Evolutionary conservation across 2,329 filamentous ascomycete genomes (phyloP).

Genomic region (Zalaria obscura): DNA sequence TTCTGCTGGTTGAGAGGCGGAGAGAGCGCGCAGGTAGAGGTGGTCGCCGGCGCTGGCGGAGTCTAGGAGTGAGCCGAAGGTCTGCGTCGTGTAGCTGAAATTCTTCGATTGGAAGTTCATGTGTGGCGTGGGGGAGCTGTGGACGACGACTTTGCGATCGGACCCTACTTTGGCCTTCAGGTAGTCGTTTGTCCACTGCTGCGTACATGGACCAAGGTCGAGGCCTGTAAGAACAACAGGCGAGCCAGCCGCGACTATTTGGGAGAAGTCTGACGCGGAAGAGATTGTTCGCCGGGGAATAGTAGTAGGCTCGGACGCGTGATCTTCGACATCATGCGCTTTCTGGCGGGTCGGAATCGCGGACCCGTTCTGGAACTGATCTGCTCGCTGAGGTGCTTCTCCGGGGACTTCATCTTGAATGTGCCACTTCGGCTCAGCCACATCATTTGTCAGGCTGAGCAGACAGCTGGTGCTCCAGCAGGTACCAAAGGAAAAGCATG

Average conservation of each 20-base stretch:
- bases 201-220: constrained; percentile 52
- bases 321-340: no score
- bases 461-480: constrained; percentile 57
- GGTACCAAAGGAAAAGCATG: constrained; percentile 82
- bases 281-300: background rate
- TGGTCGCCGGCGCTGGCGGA: constrained; percentile 44
- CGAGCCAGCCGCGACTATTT: constrained; percentile 41
- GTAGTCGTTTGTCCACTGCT: constrained; percentile 55
- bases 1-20: constrained; percentile 51
- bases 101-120: constrained; percentile 81
- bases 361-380: background rate
- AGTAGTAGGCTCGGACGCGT: background rate
- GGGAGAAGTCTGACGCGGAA: constrained; percentile 38
- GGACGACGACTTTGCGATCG: constrained; percentile 56
- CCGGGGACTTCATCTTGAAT: background rate
- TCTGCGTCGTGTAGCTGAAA: constrained; percentile 58
- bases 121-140: constrained; percentile 48
- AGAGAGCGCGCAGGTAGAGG: constrained; percentile 69
- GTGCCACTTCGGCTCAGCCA: background rate
- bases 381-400: background rate
- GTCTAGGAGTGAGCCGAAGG: constrained; percentile 53
- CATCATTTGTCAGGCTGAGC: constrained; percentile 6
- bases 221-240: constrained; percentile 53
- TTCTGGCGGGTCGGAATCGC: no score
- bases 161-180: constrained; percentile 47